Percentiles rank a stretch among this genome's conserved stretches.
phyloP scores from a whole-genome alignment of 2,329 filamentous ascomycete species.

The Aspergillus fumigatiaffinis region DNA sequence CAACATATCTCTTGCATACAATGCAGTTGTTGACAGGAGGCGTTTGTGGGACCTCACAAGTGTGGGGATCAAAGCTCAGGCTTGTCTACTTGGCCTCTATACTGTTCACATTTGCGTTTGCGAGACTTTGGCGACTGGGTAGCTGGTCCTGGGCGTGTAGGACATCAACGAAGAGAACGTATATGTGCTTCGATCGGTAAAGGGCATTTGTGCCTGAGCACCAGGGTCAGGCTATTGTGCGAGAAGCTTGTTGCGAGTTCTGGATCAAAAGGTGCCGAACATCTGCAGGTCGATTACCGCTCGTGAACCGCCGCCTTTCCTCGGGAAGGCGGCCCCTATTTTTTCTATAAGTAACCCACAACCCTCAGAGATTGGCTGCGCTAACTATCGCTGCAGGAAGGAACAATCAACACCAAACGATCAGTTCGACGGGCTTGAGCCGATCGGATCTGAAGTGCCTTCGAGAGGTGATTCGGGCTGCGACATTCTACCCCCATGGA shows the following conservation, averaged over 20 bases:
- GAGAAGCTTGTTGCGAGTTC: conserved; percentile 5
- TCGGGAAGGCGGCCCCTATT: conserved; percentile 27
- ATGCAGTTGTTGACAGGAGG: conserved; percentile 19
- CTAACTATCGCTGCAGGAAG: conserved; percentile 27
- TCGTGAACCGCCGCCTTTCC: conserved; percentile 27
- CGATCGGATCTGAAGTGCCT: background rate
- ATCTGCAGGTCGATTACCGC: conserved; percentile 6
- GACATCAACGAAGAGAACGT: conserved; percentile 13
- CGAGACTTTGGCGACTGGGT: background rate
- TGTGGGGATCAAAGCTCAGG: conserved; percentile 92
- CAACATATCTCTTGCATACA: background rate
- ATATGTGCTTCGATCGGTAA: conserved; percentile 7
- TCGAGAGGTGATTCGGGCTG: background rate
- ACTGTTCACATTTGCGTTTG: conserved; percentile 9
- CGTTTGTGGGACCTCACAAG: conserved; percentile 72
- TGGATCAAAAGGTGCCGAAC: conserved; percentile 11
- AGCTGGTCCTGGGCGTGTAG: conserved; percentile 11
- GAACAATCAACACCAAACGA: background rate
- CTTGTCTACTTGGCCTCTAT: conserved; percentile 62
- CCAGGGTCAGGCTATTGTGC: conserved; percentile 6
- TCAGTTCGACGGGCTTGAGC: background rate
- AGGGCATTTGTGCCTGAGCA: conserved; percentile 7
- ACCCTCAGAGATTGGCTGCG: conserved; percentile 6
- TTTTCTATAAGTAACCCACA: conserved; percentile 37
- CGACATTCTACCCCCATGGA: background rate